Evolutionary conservation across 2,329 filamentous ascomycete genomes (phyloP), one percentile per base, ranked within the genome.

Genomic region (Aspergillus amoenus): DNA sequence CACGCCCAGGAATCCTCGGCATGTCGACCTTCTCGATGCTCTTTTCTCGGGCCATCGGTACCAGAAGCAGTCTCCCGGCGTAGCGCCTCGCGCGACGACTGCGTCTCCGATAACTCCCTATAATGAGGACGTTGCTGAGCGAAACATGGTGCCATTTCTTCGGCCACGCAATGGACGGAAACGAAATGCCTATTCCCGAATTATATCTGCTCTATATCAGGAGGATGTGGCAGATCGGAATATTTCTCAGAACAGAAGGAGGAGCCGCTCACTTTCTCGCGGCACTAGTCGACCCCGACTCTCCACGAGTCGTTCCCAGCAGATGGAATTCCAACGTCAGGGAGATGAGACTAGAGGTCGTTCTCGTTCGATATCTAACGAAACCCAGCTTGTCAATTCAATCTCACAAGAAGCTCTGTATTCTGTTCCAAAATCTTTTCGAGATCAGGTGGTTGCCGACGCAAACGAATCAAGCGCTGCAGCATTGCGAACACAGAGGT

Each of bases 61-160:
- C 37, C 71, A 66, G 37, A 61, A 64, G 39, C 55, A 65, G 27
- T 55, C 56, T 45, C 43, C 65, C n/a, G 60, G 43, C 13, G 54
- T 17, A 17, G 11, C 18, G 7, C 17, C 40, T 37, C 12, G 34
- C 7, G 13, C 64, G 9, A 30, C 27, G 27, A 30, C 9, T 30
- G 59, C 71, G 27, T 72, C 72, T 9, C 71, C 72, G 3, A 66
- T 64, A 5, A 68, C 64, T 17, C 71, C 71, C 11, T 78, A 75
- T 60, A 78, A 78, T 46, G 75, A 78, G 63, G 73, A 78, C 61
- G 67, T 78, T 52, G 75, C 75, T 5, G 75, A 78, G 57, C 72
- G 75, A 22, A 78, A 78, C 51, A 74, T 76, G 68, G 69, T 66
- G 8, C 59, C 66, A 12, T 71, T 73, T 44, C 61, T 73, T 8